Evolutionary conservation across 2,329 filamentous ascomycete genomes (phyloP), one percentile per base, ranked within the genome.

Genomic region (Colletotrichum nymphaeae): DNA sequence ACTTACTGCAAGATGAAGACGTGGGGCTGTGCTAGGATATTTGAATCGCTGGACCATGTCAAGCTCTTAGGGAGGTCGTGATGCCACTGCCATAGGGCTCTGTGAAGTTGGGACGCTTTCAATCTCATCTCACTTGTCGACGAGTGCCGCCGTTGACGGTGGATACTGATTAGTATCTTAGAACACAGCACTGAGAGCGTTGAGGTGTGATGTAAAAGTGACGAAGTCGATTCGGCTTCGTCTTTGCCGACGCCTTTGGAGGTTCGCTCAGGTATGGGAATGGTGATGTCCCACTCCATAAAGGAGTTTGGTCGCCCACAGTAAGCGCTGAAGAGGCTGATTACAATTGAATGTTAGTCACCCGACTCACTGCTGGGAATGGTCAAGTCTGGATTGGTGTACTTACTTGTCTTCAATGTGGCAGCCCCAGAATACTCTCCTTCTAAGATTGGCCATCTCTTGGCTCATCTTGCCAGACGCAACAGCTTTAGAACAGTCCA

Each of bases 391-490:
- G 4, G 9, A 2, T 6, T 11, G 6, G n/a, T 12, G 5, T 1
- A 63, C 65, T 53, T 4, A 73, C 71, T 53, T 65, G 28, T 73
- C 71, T 32, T 65, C 60, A 4, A 59, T 11, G 22, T 71, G 35
- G 7, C 71, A 73, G 3, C 66, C 71, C 71, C 71, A 73, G 9
- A 73, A 73, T 4, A 73, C 71, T 16, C 56, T 70, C 4, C 62
- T 46, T 26, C 71, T 56, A 9, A 71, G 52, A 14, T 28, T 37
- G 2, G 71, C 71, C 22, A 57, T 19, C 0, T 73, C 67, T 0
- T 28, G 9, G 19, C 14, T 57, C 60, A 73, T 71, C 19, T 53
- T 46, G 1, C 67, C 60, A 9, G 67, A 62, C 4, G 55, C 19
- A 12, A 73, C n/a, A 19, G 56, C 46, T 30, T 65, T 65, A 9